Evolutionary conservation across 345 rosid genomes (phyloP).

Genomic region (Moricandia moricandioides): DNA sequence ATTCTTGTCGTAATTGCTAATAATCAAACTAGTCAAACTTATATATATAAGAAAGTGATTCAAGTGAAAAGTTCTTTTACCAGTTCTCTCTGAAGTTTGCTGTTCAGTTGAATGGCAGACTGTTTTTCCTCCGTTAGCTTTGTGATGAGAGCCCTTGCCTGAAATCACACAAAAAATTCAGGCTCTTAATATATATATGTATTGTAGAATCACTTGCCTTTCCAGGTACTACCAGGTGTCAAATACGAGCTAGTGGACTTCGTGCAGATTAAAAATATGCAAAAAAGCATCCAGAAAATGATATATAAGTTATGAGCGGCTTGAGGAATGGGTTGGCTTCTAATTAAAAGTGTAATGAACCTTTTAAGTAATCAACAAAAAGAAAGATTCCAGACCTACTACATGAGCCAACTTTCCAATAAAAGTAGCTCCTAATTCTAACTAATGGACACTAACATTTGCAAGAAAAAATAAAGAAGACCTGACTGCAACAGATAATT

Average conservation of each 20-base stretch:
- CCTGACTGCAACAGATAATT: not conserved
- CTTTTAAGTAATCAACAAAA: slow-evolving; percentile 23
- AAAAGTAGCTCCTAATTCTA: not conserved
- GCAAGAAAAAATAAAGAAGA: not conserved
- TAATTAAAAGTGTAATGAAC: slow-evolving; percentile 7
- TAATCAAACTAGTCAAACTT: not conserved
- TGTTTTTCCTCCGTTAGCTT: slow-evolving; percentile 67
- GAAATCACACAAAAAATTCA: slow-evolving; percentile 22
- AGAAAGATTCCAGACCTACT: slow-evolving; percentile 20
- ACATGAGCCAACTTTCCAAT: slow-evolving; percentile 10
- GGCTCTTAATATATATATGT: not conserved
- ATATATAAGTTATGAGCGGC: slow-evolving; percentile 5
- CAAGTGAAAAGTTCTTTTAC: slow-evolving; percentile 39
- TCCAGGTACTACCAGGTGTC: not conserved
- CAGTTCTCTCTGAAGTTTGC: slow-evolving; percentile 64
- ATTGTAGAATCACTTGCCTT: not conserved
- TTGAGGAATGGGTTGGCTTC: not conserved
- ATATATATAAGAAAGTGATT: not conserved
- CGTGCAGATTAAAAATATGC: not conserved
- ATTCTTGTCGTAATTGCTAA: not conserved
- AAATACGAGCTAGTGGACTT: not conserved
- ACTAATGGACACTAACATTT: not conserved
- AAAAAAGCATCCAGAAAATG: not conserved
- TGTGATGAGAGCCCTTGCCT: slow-evolving; percentile 53
- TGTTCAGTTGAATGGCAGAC: slow-evolving; percentile 49